Evolutionary conservation across 1,284 basidiomycete species (phyloP).

Genomic region (Sanghuangporus weigelae): DNA sequence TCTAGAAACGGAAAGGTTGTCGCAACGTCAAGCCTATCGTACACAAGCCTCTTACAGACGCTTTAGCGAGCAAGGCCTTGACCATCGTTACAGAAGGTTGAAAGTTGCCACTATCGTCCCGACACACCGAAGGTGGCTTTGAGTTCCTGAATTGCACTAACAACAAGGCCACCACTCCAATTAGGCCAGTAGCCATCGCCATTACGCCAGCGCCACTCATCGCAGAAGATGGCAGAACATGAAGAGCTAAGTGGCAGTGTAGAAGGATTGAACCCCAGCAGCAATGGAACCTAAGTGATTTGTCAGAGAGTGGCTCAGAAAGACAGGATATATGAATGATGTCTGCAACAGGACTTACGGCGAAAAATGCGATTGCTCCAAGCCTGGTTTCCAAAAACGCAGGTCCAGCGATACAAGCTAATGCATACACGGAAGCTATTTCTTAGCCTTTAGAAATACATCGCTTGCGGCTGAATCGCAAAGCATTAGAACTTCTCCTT

Average conservation of each 20-base stretch:
- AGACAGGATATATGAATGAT: background rate
- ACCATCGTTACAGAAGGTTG: background rate
- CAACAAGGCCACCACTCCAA: background rate
- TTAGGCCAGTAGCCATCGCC: background rate
- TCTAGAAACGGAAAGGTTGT: background rate
- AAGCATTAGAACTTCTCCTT: background rate
- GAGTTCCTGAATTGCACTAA: background rate
- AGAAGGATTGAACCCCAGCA: constrained; percentile 2
- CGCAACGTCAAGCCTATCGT: background rate
- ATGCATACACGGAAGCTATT: background rate
- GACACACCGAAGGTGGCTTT: background rate
- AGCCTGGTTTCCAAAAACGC: background rate
- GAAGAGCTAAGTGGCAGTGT: background rate
- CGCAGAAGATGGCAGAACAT: background rate
- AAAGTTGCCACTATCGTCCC: constrained; percentile 1
- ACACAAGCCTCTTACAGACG: background rate
- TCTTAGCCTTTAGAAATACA: background rate
- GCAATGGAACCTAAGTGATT: background rate
- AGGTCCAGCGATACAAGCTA: background rate
- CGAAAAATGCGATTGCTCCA: background rate
- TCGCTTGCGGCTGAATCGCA: background rate
- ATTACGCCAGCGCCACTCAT: background rate
- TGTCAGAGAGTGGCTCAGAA: too few species aligned
- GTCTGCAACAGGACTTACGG: constrained; percentile 1
- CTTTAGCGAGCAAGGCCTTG: background rate